Evolutionary conservation across 371 early-diverging fungal genomes (phyloP).

Genomic region (Mucor mucedo): DNA sequence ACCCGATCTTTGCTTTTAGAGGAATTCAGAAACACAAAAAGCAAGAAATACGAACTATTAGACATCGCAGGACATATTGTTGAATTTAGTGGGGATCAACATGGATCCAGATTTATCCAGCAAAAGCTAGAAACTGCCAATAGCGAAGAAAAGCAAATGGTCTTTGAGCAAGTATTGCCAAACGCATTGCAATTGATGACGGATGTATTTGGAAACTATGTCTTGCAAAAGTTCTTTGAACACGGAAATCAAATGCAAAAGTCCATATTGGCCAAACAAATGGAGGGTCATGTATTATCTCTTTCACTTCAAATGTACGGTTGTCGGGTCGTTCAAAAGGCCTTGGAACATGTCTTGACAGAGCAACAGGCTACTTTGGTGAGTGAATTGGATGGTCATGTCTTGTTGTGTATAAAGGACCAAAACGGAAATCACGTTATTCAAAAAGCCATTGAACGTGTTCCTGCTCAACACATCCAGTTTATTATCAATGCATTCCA

Average conservation of each 20-base stretch:
- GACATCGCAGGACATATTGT: constrained; percentile 93
- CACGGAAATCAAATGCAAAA: constrained; percentile 90
- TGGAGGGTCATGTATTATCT: constrained; percentile 94
- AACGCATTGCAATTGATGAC: constrained; percentile 94
- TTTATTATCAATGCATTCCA: constrained; percentile 98
- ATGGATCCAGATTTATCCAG: constrained; percentile 98
- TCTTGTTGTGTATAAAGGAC: constrained; percentile 97
- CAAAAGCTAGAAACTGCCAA: constrained; percentile 95
- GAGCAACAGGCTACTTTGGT: constrained; percentile 92
- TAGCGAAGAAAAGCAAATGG: constrained; percentile 91
- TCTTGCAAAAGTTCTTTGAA: constrained; percentile 99
- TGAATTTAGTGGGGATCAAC: constrained; percentile 98
- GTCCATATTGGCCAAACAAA: constrained; percentile 82
- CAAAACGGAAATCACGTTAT: constrained; percentile 99
- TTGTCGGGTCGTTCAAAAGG: constrained; percentile 99
- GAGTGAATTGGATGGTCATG: constrained; percentile 90
- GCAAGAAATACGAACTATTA: constrained; percentile 89
- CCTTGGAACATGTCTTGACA: constrained; percentile 88
- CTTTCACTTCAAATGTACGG: constrained; percentile 99
- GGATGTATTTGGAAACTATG: constrained; percentile 99
- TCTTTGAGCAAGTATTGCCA: constrained; percentile 95
- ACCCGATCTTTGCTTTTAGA: constrained; percentile 81
- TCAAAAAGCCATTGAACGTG: constrained; percentile 99
- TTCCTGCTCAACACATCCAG: constrained; percentile 88
- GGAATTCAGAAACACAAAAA: constrained; percentile 93